Conservation (phyloP, 305 asterid genomes). For the Fraxinus ornus region DNA sequence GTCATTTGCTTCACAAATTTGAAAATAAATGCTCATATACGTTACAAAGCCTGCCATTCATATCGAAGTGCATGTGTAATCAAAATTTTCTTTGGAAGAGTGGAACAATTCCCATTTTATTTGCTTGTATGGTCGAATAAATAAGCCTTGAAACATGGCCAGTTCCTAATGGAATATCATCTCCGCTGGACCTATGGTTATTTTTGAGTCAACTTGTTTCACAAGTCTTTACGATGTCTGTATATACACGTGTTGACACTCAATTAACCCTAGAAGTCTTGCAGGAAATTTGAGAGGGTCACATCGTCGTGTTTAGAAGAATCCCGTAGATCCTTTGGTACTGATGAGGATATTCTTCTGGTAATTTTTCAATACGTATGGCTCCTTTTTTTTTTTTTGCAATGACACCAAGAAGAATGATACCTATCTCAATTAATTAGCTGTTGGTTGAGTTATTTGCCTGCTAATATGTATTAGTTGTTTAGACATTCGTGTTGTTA, state of each 20-base stretch:
- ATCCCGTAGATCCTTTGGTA: conserved; percentile 89
- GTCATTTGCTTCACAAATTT: background rate
- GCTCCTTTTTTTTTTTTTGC: background rate
- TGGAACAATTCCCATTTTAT: background rate
- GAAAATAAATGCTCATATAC: background rate
- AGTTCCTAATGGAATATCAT: background rate
- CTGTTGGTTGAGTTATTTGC: background rate
- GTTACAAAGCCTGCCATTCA: conserved; percentile 3
- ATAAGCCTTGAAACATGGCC: conserved; percentile 1
- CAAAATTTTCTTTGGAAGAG: background rate
- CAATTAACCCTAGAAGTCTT: conserved; percentile 1
- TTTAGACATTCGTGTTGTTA: background rate
- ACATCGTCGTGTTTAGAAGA: conserved; percentile 66
- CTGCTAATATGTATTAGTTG: background rate
- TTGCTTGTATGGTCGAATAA: background rate
- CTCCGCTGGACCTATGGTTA: background rate
- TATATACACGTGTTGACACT: background rate
- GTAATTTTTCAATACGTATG: conserved; percentile 37
- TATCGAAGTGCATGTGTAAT: background rate
- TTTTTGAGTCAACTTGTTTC: background rate
- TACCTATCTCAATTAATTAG: background rate
- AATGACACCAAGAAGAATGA: background rate
- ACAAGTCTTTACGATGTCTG: background rate
- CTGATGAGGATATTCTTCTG: conserved; percentile 96
- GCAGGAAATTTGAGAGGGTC: conserved; percentile 72